Percentiles rank a stretch among this genome's conserved stretches.
Conservation (phyloP, 139 green algal species). For the Chlamydomonas sphaeroides region DNA sequence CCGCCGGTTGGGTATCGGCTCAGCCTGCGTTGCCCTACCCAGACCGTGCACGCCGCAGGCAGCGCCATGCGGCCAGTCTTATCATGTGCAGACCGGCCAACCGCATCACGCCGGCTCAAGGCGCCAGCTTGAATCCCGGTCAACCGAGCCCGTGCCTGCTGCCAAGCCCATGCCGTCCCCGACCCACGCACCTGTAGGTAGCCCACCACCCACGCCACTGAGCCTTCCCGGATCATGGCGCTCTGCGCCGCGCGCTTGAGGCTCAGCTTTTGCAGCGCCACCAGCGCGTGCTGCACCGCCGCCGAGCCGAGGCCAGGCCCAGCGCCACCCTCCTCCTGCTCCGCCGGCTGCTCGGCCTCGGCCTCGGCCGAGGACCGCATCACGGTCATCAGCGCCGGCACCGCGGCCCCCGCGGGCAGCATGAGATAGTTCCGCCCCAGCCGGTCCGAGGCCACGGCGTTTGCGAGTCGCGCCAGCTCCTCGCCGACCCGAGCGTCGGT, state of each 20-base stretch:
- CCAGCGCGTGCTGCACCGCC: slow-evolving; percentile 3
- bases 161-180: too few relatives aligned
- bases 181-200: slow-evolving; percentile 31
- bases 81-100: too few relatives aligned
- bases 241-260: slow-evolving; percentile 45
- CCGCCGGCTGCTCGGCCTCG: not conserved
- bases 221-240: slow-evolving; percentile 40
- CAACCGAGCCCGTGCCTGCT: not conserved
- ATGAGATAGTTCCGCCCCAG: slow-evolving; percentile 50
- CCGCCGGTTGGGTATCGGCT: too few relatives aligned
- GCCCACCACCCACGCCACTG: slow-evolving; percentile 40
- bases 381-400: slow-evolving; percentile 2
- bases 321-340: not conserved
- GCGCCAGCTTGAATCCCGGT: too few relatives aligned
- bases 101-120: too few relatives aligned
- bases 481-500: slow-evolving; percentile 11
- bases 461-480: slow-evolving; percentile 38
- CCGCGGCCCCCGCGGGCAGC: slow-evolving; percentile 5
- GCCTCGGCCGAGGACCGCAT: not conserved
- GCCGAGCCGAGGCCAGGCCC: not conserved
- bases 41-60: too few relatives aligned
- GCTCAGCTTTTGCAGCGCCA: slow-evolving; percentile 58
- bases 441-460: slow-evolving; percentile 40
- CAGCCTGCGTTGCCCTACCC: too few relatives aligned
- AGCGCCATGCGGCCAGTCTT: too few relatives aligned